Base-by-base conservation (phyloP, 495 filamentous ascomycete genomes). In the Aspergillus funiculosus region DNA sequence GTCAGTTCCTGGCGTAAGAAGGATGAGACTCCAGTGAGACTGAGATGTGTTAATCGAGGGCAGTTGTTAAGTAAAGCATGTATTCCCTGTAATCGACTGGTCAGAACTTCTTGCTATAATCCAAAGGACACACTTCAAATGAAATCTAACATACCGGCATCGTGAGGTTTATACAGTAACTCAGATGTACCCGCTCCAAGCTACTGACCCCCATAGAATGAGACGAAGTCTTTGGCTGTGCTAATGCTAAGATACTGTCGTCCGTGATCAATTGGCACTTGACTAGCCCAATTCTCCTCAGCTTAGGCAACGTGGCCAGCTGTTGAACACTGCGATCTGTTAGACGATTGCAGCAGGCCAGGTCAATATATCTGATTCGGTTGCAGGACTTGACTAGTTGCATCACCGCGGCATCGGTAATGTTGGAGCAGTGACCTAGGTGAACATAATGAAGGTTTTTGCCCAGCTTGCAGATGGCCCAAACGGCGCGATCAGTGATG, bases 361-460 rank as follows among this genome's bases (percentile, higher is more conserved):
- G 66, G 58, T 99, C 94, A 43, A 99, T 97, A 57, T 99, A 99
- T 38, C 94, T 76, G 51, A 99, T 96, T 24, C 94, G 79, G 65
- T 90, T 96, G 72, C 94, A 99, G 29, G 66, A 67, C 48, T 83
- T 82, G 27, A 95, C 89, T 6, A 99, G 73, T 29, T 82, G 79
- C 38, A 82, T 82, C 6, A 99, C 87, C 5, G 86, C 88, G 8
- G 74, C 62, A 66, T 99, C 94, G 0, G 89, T 95, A 54, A 99
- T 89, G 29, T 89, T 77, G 11, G 78, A 77, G 62, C 94, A 99
- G 60, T 99, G 94, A 1, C 94, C 94, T 4, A 99, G 73, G 56
- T 97, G 94, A 36, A 99, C 81, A 59, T 90, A 95, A 62, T 99
- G 94, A 17, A 99, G 64, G 51, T 97, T 97, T 72, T 95, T 97